Conservation (phyloP, 352 stramenopile species). For the Pilasporangium apinafurcum region DNA sequence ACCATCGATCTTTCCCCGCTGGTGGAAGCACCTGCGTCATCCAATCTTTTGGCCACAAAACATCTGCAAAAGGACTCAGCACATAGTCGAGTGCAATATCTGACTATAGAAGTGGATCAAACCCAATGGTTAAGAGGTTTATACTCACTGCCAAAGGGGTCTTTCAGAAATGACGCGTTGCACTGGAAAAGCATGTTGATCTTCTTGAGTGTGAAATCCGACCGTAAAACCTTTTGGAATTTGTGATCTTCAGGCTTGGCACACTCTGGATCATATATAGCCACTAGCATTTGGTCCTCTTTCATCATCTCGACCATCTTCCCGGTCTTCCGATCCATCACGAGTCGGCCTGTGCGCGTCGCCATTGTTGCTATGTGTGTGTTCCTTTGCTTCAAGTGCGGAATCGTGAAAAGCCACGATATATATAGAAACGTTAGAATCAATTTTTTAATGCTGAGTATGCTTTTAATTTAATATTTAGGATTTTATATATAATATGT, state of each 20-base stretch:
- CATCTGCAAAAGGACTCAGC: conserved; percentile 21
- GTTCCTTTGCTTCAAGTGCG: not conserved
- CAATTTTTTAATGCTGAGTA: too few relatives aligned
- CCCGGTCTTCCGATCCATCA: conserved; percentile 44
- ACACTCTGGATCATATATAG: conserved; percentile 36
- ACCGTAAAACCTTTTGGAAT: conserved; percentile 43
- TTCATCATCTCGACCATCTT: conserved; percentile 65
- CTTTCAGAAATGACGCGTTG: conserved; percentile 54
- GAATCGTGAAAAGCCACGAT: too few relatives aligned
- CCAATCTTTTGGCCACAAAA: conserved; percentile 74
- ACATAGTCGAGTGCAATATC: not conserved
- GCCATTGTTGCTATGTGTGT: conserved; percentile 22
- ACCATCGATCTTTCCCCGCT: conserved; percentile 46
- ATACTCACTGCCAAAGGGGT: conserved; percentile 55
- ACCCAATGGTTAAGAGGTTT: too few relatives aligned
- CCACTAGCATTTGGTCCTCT: conserved; percentile 61
- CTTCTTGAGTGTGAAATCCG: conserved; percentile 47
- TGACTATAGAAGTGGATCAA: not conserved
- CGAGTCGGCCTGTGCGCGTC: conserved; percentile 43
- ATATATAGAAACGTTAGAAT: too few relatives aligned
- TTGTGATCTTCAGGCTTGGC: conserved; percentile 24
- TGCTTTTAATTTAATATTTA: too few relatives aligned
- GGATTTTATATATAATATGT: too few relatives aligned
- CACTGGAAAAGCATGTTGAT: conserved; percentile 63
- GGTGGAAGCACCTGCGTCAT: conserved; percentile 49